phyloP scores from a whole-genome alignment of 352 stramenopile genomes.

The Pythium pectinolyticum region DNA sequence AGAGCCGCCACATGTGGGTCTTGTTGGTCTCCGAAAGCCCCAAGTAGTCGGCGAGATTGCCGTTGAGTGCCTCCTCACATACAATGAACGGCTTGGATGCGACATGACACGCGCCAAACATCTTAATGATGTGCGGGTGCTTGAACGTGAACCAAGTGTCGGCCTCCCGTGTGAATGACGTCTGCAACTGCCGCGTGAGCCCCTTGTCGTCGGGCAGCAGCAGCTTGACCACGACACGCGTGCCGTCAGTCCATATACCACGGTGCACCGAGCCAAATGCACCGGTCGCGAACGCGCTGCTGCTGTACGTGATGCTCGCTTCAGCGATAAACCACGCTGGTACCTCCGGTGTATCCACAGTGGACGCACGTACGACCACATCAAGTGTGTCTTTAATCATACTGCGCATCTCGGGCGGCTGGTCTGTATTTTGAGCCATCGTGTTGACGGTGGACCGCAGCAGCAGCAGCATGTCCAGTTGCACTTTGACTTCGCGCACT shows the following conservation, averaged over 20 bases:
- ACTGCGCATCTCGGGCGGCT: background rate
- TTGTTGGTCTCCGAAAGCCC: background rate
- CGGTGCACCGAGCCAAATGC: slow-evolving; percentile 3
- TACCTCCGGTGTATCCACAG: too few relatives aligned
- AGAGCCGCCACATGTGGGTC: slow-evolving; percentile 27
- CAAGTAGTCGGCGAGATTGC: slow-evolving; percentile 32
- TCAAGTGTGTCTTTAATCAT: too few relatives aligned
- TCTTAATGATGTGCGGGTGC: slow-evolving; percentile 86
- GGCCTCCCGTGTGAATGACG: background rate
- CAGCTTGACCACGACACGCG: slow-evolving; percentile 9
- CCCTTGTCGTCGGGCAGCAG: background rate
- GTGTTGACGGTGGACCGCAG: too few relatives aligned
- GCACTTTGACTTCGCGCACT: background rate
- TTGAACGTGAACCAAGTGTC: slow-evolving; percentile 81
- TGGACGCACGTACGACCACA: too few relatives aligned
- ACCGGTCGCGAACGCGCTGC: background rate
- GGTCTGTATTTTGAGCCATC: too few relatives aligned
- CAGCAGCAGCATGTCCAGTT: background rate
- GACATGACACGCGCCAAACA: slow-evolving; percentile 46
- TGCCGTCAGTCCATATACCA: background rate
- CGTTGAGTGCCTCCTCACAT: slow-evolving; percentile 28
- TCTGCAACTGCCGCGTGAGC: background rate
- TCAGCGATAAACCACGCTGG: slow-evolving; percentile 11
- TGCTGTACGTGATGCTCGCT: background rate
- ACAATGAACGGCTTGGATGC: slow-evolving; percentile 23